Conservation (phyloP, 371 early-diverging fungal species). For the Rhizopus arrhizus region DNA sequence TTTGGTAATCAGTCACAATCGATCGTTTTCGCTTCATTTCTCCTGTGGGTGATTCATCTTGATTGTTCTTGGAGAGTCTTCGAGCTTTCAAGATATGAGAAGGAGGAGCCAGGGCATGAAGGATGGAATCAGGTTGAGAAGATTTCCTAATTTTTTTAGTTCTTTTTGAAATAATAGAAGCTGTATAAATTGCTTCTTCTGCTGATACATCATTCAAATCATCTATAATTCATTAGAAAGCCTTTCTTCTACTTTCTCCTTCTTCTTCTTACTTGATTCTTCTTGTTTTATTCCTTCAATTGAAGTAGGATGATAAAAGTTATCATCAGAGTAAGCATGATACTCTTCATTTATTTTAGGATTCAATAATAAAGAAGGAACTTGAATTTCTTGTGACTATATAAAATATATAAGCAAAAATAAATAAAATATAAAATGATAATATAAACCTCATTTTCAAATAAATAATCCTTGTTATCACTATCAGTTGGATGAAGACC, state of each 20-base stretch:
- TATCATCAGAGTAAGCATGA: slow-evolving; percentile 1
- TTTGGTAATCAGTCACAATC: slow-evolving; percentile 11
- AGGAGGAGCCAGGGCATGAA: slow-evolving; percentile 44
- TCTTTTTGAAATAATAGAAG: not conserved
- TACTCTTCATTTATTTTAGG: not conserved
- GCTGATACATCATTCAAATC: not conserved
- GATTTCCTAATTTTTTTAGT: not conserved
- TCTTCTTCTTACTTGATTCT: not conserved
- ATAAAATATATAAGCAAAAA: too few relatives aligned
- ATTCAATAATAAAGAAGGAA: not conserved
- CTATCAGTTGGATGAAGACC: not conserved
- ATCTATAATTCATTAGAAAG: slow-evolving; percentile 1
- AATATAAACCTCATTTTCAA: not conserved
- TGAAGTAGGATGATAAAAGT: not conserved
- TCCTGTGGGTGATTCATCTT: not conserved
- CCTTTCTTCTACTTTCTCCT: not conserved
- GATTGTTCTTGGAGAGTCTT: slow-evolving; percentile 26
- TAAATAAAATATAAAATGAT: too few relatives aligned
- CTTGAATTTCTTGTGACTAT: not conserved
- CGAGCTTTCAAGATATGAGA: slow-evolving; percentile 38
- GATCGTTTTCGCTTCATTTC: slow-evolving; percentile 10
- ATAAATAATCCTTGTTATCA: not conserved
- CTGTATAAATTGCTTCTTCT: not conserved
- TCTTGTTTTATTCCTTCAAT: not conserved
- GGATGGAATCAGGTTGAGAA: slow-evolving; percentile 6